Evolutionary conservation across 2,329 filamentous ascomycete genomes (phyloP), one percentile per base, ranked within the genome.

Genomic region (Dichotomopilus funicola): DNA sequence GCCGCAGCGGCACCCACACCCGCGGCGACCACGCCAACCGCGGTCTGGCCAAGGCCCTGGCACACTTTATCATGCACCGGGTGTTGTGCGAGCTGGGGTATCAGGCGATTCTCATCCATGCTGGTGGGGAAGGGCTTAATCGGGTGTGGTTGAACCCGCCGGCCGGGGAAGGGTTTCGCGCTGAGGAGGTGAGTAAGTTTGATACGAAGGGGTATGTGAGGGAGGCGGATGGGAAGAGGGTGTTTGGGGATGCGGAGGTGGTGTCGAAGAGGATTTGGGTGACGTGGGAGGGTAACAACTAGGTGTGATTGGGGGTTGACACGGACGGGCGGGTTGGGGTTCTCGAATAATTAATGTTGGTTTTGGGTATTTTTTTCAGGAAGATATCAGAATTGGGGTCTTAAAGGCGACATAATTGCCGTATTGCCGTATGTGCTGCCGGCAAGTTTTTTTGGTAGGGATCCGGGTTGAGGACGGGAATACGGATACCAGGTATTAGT

Each of bases 1-100:
- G 38, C n/a, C 44, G 51, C 11, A 48, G 51, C 38, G 51, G 51
- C 6, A 53, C 51, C 1, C 44, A 47, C 7, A 53, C 44, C 27
- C 44, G 51, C 3, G 37, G 31, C 10, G 51, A 53, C 44, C 37
- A 48, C 13, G 9, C 12, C 3, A 31, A 37, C n/a, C 34, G 13
- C 4, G 44, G 44, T 6, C 44, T 53, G 5, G 10, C 44, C 6
- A 53, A 27, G 9, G 44, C 37, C 2, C 44, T 53, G n/a, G 36
- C 44, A 31, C 51, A 53, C 6, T 8, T 8, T 13, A n/a, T 53
- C 6, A 53, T 53, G 51, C 13, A 7, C 6, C 4, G 41, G 19
- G 5, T 40, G 5, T 2, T 10, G 31, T 6, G 19, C 8, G 42
- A 43, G 13, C 19, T n/a, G 10, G 9, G 5, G 1, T 52, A 33